phyloP scores from a whole-genome alignment of 176 grass and related monocot species.

The Carex parvula region DNA sequence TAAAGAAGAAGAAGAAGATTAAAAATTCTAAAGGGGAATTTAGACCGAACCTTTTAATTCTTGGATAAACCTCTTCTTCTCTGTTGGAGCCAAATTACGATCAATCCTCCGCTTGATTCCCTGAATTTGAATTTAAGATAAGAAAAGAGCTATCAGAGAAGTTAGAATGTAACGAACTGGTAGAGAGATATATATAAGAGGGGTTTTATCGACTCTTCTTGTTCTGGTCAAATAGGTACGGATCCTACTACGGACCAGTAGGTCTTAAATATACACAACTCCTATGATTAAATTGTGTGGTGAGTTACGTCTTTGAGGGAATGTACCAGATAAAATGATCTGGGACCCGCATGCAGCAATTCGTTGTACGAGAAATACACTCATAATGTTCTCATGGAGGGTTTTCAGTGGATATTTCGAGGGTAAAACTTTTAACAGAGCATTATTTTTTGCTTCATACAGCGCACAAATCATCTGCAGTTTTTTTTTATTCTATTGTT shows the following conservation, averaged over 20 bases:
- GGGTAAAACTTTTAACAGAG: no score
- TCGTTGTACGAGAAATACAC: background rate
- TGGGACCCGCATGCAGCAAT: background rate
- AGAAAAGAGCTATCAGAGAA: background rate
- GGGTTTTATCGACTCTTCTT: background rate
- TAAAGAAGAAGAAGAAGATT: background rate
- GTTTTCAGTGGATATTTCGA: background rate
- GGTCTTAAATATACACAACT: background rate
- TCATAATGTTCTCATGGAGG: background rate
- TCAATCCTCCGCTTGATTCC: conserved; percentile 6
- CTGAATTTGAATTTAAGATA: background rate
- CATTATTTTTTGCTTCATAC: no score
- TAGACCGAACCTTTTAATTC: conserved; percentile 21
- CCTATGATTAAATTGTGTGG: background rate
- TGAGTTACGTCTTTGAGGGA: background rate
- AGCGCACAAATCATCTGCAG: no score
- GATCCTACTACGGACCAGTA: background rate
- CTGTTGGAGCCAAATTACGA: background rate
- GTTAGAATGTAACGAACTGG: background rate
- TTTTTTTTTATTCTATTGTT: no score
- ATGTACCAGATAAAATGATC: background rate
- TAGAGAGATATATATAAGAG: background rate
- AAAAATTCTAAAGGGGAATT: background rate
- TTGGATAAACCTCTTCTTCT: conserved; percentile 6
- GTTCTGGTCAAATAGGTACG: conserved; percentile 4